phyloP scores from a whole-genome alignment of 345 rosid species.

The Schrenkiella parvula region DNA sequence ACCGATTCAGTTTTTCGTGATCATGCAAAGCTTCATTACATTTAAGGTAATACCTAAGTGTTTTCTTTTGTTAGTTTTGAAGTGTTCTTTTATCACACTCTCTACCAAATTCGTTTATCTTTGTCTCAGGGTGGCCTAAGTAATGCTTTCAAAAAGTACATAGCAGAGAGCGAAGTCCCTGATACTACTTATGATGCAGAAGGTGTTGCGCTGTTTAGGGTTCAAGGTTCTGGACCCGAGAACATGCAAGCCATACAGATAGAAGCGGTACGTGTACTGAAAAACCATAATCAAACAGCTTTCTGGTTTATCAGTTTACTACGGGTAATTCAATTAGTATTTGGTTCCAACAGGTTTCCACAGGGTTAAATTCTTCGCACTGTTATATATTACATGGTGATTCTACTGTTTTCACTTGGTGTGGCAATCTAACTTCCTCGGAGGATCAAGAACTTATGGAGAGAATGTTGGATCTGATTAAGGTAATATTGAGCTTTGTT shows the following conservation, averaged over 20 bases:
- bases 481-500: conserved; percentile 43
- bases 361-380: conserved; percentile 86
- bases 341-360: conserved; percentile 56
- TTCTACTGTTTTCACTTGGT: conserved; percentile 83
- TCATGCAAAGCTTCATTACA: conserved; percentile 84
- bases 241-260: conserved; percentile 99
- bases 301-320: neutral
- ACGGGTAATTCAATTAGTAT: neutral
- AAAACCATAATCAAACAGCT: neutral
- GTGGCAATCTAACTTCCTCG: conserved; percentile 71
- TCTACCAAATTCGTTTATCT: neutral
- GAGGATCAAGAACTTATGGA: conserved; percentile 86
- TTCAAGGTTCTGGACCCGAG: conserved; percentile 98
- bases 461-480: conserved; percentile 93
- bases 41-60: conserved; percentile 56
- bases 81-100: neutral
- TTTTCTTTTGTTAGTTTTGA: neutral
- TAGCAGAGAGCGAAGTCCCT: conserved; percentile 69
- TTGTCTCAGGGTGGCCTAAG: conserved; percentile 81
- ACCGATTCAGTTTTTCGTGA: conserved; percentile 82
- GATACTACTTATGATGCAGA: conserved; percentile 77
- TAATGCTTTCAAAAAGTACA: conserved; percentile 72
- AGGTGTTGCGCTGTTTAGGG: conserved; percentile 75
- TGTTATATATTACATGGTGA: conserved; percentile 85
- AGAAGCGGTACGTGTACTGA: conserved; percentile 57